Percentiles rank a stretch among this genome's conserved stretches.
Evolutionary conservation across 1,284 basidiomycete genomes (phyloP).

Genomic region (Ganoderma lingzhi): DNA sequence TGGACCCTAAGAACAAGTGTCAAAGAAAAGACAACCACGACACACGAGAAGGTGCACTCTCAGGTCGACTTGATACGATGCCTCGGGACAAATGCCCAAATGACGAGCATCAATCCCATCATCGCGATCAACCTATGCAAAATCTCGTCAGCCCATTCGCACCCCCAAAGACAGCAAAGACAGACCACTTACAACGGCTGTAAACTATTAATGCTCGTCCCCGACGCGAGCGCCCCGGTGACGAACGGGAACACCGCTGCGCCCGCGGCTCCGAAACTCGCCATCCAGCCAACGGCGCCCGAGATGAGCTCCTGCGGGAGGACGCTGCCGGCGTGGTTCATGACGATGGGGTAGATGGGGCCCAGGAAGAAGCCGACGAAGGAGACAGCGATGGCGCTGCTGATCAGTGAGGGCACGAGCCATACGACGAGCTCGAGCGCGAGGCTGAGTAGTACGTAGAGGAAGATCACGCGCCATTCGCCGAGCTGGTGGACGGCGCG

Average conservation of each 20-base stretch:
- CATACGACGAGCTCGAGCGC: conserved; percentile 62
- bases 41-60: neutral
- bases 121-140: conserved; percentile 52
- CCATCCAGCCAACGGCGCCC: conserved; percentile 64
- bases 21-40: neutral
- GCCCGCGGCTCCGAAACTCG: conserved; percentile 60
- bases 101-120: conserved; percentile 51
- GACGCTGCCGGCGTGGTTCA: conserved; percentile 56
- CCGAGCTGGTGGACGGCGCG: conserved; percentile 43
- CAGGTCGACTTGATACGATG: neutral
- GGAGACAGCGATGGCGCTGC: conserved; percentile 59
- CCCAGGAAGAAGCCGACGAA: conserved; percentile 60
- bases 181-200: conserved; percentile 61
- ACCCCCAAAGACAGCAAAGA: no score
- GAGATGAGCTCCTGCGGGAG: conserved; percentile 61
- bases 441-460: conserved; percentile 47
- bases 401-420: conserved; percentile 63
- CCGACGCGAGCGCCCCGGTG: conserved; percentile 60
- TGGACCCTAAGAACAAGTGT: neutral
- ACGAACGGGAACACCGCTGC: conserved; percentile 63
- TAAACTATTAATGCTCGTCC: conserved; percentile 56
- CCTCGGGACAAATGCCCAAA: conserved; percentile 55
- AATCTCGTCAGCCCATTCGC: neutral
- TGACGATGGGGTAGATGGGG: conserved; percentile 63
- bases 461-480: conserved; percentile 49